Conservation (phyloP, 495 filamentous ascomycete species). For the Aspergillus conjunctus region DNA sequence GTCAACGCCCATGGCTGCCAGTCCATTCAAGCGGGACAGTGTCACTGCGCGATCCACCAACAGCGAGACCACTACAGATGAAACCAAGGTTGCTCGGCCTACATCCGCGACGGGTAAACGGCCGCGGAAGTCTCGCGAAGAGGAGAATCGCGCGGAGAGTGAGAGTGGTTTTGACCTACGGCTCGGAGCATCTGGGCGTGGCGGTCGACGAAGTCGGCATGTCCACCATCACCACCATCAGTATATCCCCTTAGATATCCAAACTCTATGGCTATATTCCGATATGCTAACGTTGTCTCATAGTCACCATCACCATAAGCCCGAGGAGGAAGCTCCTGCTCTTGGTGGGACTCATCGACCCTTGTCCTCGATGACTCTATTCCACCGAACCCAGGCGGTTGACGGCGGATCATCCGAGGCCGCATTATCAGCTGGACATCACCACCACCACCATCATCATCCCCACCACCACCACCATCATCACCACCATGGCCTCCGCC, state of each 20-base stretch:
- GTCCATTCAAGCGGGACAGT: slow-evolving; percentile 56
- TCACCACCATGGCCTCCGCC: slow-evolving; percentile 49
- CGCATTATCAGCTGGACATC: slow-evolving; percentile 28
- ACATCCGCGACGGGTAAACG: slow-evolving; percentile 60
- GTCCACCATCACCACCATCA: slow-evolving; percentile 60
- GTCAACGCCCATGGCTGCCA: slow-evolving; percentile 57
- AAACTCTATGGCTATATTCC: neutral
- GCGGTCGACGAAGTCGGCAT: slow-evolving; percentile 57
- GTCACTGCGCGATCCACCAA: slow-evolving; percentile 39
- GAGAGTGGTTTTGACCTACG: slow-evolving; percentile 64
- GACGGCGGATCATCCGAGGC: slow-evolving; percentile 47
- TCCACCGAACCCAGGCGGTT: slow-evolving; percentile 41
- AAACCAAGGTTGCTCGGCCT: slow-evolving; percentile 44
- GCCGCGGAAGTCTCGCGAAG: slow-evolving; percentile 54
- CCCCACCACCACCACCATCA: slow-evolving; percentile 57
- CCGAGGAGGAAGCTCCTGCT: slow-evolving; percentile 60
- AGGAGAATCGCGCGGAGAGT: slow-evolving; percentile 58
- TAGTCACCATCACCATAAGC: slow-evolving; percentile 77
- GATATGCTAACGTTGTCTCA: slow-evolving; percentile 29
- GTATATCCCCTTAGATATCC: slow-evolving; percentile 44
- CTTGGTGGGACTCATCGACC: slow-evolving; percentile 39
- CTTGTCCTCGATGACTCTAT: slow-evolving; percentile 32
- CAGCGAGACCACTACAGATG: slow-evolving; percentile 37
- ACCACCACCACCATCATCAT: slow-evolving; percentile 50
- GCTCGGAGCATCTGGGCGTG: slow-evolving; percentile 56